Evolutionary conservation across 2,329 filamentous ascomycete species (phyloP).

Genomic region (Aureobasidium uvarum): DNA sequence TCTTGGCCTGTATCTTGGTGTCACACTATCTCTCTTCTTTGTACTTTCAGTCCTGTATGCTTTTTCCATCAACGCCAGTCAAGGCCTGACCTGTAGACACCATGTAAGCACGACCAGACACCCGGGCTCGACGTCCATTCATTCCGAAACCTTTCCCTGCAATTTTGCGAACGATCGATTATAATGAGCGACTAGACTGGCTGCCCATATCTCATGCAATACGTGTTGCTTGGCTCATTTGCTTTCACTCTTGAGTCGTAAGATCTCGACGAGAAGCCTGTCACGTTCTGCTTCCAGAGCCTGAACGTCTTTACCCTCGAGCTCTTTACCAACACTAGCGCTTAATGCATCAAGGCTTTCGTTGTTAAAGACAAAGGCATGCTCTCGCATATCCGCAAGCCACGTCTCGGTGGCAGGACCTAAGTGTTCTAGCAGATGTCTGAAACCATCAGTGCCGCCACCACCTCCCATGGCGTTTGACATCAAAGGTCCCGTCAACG

Average conservation of each 20-base stretch:
- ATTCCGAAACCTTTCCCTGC: too few species aligned
- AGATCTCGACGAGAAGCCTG: background rate
- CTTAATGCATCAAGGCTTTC: conserved; percentile 13
- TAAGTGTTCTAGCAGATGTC: conserved; percentile 21
- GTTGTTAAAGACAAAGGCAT: conserved; percentile 8
- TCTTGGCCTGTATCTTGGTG: conserved; percentile 51
- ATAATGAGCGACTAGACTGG: too few species aligned
- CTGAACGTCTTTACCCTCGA: conserved; percentile 17
- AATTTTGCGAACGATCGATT: too few species aligned
- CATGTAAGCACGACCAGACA: too few species aligned
- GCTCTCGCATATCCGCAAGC: conserved; percentile 17
- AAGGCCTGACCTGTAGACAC: too few species aligned
- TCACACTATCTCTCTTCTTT: conserved; percentile 27
- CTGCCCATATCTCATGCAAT: too few species aligned
- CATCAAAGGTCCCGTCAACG: conserved; percentile 52
- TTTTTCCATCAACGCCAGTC: too few species aligned
- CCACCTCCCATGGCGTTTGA: conserved; percentile 34
- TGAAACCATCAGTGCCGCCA: conserved; percentile 35
- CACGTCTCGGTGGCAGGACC: conserved; percentile 18
- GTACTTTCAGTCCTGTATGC: too few species aligned
- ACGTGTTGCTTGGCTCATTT: background rate
- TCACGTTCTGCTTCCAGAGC: conserved; percentile 18
- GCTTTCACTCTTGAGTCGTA: background rate
- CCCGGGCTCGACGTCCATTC: too few species aligned
- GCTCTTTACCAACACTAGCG: conserved; percentile 13